Evolutionary conservation across 2,329 filamentous ascomycete genomes (phyloP).

Genomic region (Plenodomus lindquistii): DNA sequence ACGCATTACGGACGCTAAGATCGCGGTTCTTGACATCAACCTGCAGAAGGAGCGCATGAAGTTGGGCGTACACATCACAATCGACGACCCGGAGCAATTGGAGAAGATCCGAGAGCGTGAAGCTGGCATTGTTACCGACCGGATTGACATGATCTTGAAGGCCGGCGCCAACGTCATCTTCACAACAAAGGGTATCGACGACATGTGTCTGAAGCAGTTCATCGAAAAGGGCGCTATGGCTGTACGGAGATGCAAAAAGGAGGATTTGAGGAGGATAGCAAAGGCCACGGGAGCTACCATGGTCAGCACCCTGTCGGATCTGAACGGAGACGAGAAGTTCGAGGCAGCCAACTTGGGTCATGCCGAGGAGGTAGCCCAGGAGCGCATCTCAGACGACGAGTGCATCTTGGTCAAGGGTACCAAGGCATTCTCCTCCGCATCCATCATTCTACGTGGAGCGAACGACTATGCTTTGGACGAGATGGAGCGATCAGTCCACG

Average conservation of each 20-base stretch:
- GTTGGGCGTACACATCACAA: conserved; percentile 95
- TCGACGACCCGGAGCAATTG: conserved; percentile 94
- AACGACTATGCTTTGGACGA: conserved; percentile 98
- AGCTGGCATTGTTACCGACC: conserved; percentile 88
- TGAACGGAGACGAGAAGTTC: conserved; percentile 97
- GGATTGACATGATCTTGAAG: conserved; percentile 97
- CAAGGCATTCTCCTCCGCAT: conserved; percentile 90
- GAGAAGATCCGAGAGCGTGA: conserved; percentile 96
- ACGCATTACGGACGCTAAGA: conserved; percentile 89
- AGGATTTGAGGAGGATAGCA: conserved; percentile 92
- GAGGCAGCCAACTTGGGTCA: conserved; percentile 86
- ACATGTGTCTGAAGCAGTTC: conserved; percentile 91
- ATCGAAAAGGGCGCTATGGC: conserved; percentile 95
- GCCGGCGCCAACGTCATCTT: conserved; percentile 93
- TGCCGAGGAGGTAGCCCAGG: conserved; percentile 95
- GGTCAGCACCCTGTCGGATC: conserved; percentile 88
- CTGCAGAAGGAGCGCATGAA: conserved; percentile 99
- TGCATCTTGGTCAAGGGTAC: conserved; percentile 97
- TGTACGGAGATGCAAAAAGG: conserved; percentile 96
- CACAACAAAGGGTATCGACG: conserved; percentile 98
- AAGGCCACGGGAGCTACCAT: conserved; percentile 94
- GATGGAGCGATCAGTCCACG: conserved; percentile 98
- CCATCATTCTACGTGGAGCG: conserved; percentile 90
- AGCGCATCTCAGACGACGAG: conserved; percentile 98
- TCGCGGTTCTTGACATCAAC: conserved; percentile 96